These are phyloP conservation scores for Perkinsela sp. DNA, from an alignment of 208 protist species.

Conservation along the genomic window DNA sequence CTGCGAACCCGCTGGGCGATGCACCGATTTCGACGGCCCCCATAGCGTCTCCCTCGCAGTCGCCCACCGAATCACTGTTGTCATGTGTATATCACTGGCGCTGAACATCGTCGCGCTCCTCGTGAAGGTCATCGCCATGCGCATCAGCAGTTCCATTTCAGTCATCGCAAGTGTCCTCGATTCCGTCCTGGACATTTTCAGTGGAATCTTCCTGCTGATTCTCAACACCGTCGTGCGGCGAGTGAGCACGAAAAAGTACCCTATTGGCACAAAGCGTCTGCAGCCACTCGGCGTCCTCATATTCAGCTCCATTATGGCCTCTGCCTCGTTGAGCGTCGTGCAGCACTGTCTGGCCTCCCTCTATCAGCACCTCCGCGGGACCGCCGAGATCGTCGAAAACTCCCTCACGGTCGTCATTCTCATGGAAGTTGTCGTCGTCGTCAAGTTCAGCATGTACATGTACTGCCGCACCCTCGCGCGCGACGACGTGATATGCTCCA, in stretches of 20 bases:
- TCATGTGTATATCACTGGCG: constrained; percentile 1
- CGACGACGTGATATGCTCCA: constrained; percentile 2
- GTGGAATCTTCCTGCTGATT: constrained; percentile 3
- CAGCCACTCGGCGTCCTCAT: constrained; percentile 5
- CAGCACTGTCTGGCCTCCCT: constrained; percentile 2
- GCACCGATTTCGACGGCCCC: neutral
- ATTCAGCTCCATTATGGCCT: constrained; percentile 4
- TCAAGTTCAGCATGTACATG: constrained; percentile 8
- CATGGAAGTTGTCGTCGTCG: constrained; percentile 5
- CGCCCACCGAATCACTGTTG: neutral
- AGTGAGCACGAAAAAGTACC: constrained; percentile 4
- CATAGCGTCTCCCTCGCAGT: neutral
- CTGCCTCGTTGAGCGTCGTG: constrained; percentile 4
- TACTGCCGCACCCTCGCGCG: constrained; percentile 3
- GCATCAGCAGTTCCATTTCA: constrained; percentile 2
- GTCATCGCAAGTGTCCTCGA: constrained; percentile 5
- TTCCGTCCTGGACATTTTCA: constrained; percentile 5
- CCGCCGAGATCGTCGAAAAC: neutral
- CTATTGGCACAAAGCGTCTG: constrained; percentile 3
- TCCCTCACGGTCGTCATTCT: constrained; percentile 3
- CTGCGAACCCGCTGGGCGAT: neutral
- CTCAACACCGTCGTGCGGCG: constrained; percentile 3
- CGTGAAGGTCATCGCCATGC: constrained; percentile 3
- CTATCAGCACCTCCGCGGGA: constrained; percentile 1
- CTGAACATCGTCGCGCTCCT: constrained; percentile 3